Conservation (phyloP, 257 asterid genomes). For the Avicennia marina region DNA sequence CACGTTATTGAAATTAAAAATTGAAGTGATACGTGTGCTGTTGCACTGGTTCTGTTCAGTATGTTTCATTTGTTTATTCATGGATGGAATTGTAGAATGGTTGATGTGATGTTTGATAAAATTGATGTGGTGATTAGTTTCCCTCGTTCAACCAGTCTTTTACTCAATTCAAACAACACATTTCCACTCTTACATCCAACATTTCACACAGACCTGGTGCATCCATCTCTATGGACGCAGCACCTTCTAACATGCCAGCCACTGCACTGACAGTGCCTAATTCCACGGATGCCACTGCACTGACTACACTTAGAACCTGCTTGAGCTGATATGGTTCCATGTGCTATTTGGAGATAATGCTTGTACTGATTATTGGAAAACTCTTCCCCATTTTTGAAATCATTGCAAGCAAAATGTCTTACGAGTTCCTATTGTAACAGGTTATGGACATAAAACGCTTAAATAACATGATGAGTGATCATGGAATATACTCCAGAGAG, state of each 20-base stretch:
- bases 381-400: not conserved
- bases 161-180: too few species aligned
- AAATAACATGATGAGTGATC: constrained; percentile 98
- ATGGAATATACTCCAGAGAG: constrained; percentile 92
- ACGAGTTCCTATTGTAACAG: constrained; percentile 29
- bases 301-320: too few species aligned
- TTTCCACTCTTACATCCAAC: too few species aligned
- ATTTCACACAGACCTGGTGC: too few species aligned
- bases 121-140: not conserved
- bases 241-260: too few species aligned
- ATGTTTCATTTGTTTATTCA: not conserved
- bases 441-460: constrained; percentile 82
- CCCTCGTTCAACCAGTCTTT: too few species aligned
- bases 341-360: not conserved
- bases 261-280: too few species aligned
- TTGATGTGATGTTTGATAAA: not conserved
- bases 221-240: too few species aligned
- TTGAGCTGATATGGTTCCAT: not conserved
- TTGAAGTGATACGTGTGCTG: too few species aligned
- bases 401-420: not conserved
- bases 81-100: not conserved
- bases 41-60: too few species aligned
- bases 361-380: not conserved
- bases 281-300: too few species aligned
- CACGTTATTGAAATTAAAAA: too few species aligned